phyloP scores from a whole-genome alignment of 2,329 filamentous ascomycete genomes.

The Neurospora crassa region DNA sequence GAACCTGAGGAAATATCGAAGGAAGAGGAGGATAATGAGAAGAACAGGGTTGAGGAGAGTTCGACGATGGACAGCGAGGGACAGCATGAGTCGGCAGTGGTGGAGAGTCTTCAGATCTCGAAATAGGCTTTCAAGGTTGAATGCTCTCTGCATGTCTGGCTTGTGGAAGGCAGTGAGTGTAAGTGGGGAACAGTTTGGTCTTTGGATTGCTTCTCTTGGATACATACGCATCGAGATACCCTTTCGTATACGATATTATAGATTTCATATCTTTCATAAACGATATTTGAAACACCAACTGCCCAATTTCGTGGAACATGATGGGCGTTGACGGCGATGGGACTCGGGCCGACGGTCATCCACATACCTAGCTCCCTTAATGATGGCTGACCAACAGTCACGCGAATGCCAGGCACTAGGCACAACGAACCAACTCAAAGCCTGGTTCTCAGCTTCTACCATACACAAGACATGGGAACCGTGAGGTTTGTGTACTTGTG shows the following conservation, averaged over 20 bases:
- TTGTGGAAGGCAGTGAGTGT: neutral
- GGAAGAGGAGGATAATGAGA: neutral
- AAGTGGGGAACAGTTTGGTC: neutral
- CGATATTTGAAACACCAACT: neutral
- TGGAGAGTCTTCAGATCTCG: neutral
- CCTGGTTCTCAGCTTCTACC: too few relatives aligned
- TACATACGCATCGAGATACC: conserved; percentile 5
- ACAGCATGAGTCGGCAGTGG: neutral
- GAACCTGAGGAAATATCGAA: neutral
- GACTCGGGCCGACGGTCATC: neutral
- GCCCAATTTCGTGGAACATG: neutral
- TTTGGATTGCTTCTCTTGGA: neutral
- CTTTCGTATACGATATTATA: neutral
- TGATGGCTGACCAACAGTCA: neutral
- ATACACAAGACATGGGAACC: too few relatives aligned
- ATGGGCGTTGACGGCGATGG: neutral
- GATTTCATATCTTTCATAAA: neutral
- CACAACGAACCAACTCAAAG: too few relatives aligned
- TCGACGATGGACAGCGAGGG: neutral
- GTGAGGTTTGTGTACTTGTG: too few relatives aligned
- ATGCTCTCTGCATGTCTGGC: neutral
- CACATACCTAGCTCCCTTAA: neutral
- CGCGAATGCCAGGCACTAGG: too few relatives aligned
- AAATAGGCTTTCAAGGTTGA: neutral
- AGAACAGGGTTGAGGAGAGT: neutral